Evolutionary conservation across 805 yeast species (phyloP).

Genomic region (Suhomyces pyralidae): DNA sequence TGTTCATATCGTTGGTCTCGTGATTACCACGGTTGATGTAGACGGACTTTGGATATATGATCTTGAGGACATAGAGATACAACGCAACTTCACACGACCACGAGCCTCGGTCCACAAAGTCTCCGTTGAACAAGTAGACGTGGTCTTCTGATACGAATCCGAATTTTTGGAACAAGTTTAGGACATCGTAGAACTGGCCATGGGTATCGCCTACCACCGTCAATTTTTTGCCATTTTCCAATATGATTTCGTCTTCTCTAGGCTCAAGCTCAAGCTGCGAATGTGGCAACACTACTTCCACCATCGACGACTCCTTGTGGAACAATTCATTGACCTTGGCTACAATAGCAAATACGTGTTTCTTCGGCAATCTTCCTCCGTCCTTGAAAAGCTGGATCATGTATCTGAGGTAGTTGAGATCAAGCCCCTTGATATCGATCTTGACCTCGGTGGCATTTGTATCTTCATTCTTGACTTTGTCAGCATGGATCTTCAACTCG

Average conservation of each 20-base stretch:
- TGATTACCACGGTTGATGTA: conserved; percentile 93
- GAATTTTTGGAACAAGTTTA: conserved; percentile 70
- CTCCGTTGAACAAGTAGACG: conserved; percentile 88
- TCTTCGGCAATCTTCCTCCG: conserved; percentile 74
- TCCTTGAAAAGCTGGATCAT: conserved; percentile 70
- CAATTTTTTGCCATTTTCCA: conserved; percentile 42
- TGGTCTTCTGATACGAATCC: conserved; percentile 70
- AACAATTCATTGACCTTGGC: conserved; percentile 67
- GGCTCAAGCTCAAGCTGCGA: conserved; percentile 15
- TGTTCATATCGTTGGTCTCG: conserved; percentile 95
- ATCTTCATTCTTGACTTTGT: conserved; percentile 12
- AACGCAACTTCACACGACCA: conserved; percentile 98
- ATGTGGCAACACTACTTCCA: conserved; percentile 56
- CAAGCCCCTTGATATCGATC: conserved; percentile 39
- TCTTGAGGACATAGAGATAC: conserved; percentile 70
- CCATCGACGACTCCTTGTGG: conserved; percentile 65
- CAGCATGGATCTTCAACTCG: conserved; percentile 38
- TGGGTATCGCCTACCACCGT: conserved; percentile 98
- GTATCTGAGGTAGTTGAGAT: conserved; percentile 54
- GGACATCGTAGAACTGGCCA: conserved; percentile 90
- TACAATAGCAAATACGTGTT: conserved; percentile 78
- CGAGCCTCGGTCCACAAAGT: conserved; percentile 95
- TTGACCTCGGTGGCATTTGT: conserved; percentile 20
- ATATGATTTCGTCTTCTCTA: conserved; percentile 21
- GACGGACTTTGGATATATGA: conserved; percentile 65